Base-by-base conservation (phyloP, 2,329 filamentous ascomycete genomes). In the Tolypocladium ovalisporum region DNA sequence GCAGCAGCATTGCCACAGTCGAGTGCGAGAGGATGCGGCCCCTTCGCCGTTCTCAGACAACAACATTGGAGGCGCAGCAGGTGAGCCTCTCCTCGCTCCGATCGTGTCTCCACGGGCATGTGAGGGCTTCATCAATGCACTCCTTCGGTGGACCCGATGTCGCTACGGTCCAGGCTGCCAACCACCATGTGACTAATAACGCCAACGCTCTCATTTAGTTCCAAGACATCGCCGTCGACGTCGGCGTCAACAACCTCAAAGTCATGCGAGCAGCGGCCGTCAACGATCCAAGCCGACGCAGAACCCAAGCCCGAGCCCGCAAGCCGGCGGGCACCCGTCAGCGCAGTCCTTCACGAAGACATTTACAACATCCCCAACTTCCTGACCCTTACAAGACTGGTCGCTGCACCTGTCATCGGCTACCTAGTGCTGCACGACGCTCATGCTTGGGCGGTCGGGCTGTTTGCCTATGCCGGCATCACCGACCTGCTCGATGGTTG, bases 341-440 rank as follows among this genome's bases (percentile, higher is more conserved):
- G 24, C 24, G 54, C 44, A 4, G 54, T 49, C 39, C 24, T 71
- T 10, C 89, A 87, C 69, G 94, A 99, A 74, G 91, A 99, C 68
- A 96, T 99, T 68, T 97, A 96, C 76, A 99, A 90, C 39, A 69
- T 99, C n/a, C 94, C 94, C 44, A 99, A 99, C 70, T 79, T 96
- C 60, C 81, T 99, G 56, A 99, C 94, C 1, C 86, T 93, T 63
- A 89, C 90, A 2, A 88, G 94, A 3, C 83, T 99, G 42, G 70
- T 89, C 54, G 87, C 89, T 1, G 89, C 94, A 1, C 94, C 94
- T 0, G 78, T 88, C 35, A 84, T 97, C 52, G 94, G 93, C 57
- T 97, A 96, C 70, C 83, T 94, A 27, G 86, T 99, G 58, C 79
- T 97, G 3, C 83, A 95, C 64, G 87, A 94, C 68, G 81, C 91